Evolutionary conservation across 345 rosid genomes (phyloP), one percentile per base, ranked within the genome.

Genomic region (Odontarrhena argentea): DNA sequence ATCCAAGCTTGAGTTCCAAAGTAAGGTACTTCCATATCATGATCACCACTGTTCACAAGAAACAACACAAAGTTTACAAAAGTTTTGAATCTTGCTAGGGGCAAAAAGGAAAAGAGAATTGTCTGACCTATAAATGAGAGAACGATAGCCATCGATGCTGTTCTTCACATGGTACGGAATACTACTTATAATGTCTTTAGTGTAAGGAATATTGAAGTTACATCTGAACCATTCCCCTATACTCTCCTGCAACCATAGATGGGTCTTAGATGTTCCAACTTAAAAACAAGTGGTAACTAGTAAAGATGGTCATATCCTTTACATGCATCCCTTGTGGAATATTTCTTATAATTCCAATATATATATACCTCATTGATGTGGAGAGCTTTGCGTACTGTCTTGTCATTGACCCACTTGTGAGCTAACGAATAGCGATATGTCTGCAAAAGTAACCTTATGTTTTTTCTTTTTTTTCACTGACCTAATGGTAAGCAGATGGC

Each of bases 1-100:
- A 82, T 82, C 87, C 92, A 86, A 6, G 73, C 85, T 78, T 82
- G 79, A 41, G 92, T 84, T 41, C 78, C 85, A 62, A 76, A 5
- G 62, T 67, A 82, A 1, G 88, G 82, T 13, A 84, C 52, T 0
- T 11, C 0, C 77, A 82, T 40, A 69, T 86, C 92, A 42, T 77
- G 92, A 50, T 86, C 88, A 1, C 92, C 86, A 24, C 88, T 86
- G 79, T 63, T 32, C 9, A 50, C 34, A 52, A 45, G 25, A 13
- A 55, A 61, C 91, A 78, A 15, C 36, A 24, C n/a, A 51, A 22
- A 18, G 44, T 24, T 49, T 44, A 15, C 35, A 9, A 59, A 18
- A 18, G 22, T 18, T 18, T 18, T 18, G 22, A 11, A 25, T 4
- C 22, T 41, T 41, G 10, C 22, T 18, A 18, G 22, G 22, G 22